Evolutionary conservation across 306 rosid genomes (phyloP).

Genomic region (Albizia julibrissin): DNA sequence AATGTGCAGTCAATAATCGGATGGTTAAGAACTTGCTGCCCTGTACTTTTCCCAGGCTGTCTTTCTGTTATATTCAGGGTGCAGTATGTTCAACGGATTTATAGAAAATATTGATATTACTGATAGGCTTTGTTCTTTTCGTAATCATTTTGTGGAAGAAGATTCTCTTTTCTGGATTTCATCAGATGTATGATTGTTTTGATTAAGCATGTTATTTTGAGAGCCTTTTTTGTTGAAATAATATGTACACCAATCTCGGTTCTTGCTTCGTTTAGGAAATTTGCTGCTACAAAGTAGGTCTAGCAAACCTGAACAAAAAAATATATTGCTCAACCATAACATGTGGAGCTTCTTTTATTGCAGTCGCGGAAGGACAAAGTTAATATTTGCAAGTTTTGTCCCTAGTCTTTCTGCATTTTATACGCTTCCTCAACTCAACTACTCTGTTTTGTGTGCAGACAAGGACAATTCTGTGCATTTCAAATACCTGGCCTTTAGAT

Average conservation of each 20-base stretch:
- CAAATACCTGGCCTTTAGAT: slow-evolving; percentile 14
- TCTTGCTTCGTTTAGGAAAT: slow-evolving; percentile 1
- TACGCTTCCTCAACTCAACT: neutral
- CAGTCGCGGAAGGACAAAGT: slow-evolving; percentile 3
- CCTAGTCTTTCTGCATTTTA: slow-evolving; percentile 16
- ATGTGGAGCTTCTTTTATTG: slow-evolving; percentile 22
- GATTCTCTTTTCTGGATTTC: neutral
- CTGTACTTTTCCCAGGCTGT: slow-evolving; percentile 10
- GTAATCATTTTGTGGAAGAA: slow-evolving; percentile 13
- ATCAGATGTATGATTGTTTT: neutral
- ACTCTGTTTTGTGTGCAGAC: slow-evolving; percentile 1
- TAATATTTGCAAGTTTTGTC: neutral
- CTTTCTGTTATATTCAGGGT: slow-evolving; percentile 11
- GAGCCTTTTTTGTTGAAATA: slow-evolving; percentile 24
- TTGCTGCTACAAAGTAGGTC: neutral
- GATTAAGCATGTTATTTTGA: neutral
- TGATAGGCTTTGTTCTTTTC: slow-evolving; percentile 13
- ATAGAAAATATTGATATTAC: neutral
- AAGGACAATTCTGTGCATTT: neutral
- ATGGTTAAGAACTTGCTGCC: slow-evolving; percentile 17
- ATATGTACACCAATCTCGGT: neutral
- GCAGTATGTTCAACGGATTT: slow-evolving; percentile 27
- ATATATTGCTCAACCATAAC: slow-evolving; percentile 22
- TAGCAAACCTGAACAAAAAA: slow-evolving; percentile 22
- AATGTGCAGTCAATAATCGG: slow-evolving; percentile 33